phyloP scores from a whole-genome alignment of 2,329 filamentous ascomycete genomes.

The Apiospora koreana region DNA sequence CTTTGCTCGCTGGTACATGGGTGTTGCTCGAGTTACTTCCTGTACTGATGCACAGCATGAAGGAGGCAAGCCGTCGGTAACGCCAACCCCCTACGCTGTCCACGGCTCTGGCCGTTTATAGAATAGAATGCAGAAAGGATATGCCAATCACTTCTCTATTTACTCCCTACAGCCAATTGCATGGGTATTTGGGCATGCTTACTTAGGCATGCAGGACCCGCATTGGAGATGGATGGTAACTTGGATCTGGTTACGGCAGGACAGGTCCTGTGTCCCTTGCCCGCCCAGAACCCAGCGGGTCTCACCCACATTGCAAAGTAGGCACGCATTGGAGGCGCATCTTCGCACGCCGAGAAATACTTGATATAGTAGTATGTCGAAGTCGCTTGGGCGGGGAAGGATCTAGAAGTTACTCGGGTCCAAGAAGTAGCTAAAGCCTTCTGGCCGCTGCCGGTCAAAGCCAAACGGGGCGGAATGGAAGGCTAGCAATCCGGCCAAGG shows the following conservation, averaged over 20 bases:
- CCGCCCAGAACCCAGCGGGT: neutral
- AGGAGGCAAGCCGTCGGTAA: neutral
- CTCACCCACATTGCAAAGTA: neutral
- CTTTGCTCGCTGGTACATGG: no score
- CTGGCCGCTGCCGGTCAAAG: neutral
- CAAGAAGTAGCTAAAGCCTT: neutral
- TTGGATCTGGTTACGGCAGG: no score
- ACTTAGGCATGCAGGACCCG: neutral
- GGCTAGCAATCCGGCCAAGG: neutral
- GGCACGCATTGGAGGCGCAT: neutral
- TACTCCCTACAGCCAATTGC: neutral
- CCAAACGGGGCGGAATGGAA: neutral
- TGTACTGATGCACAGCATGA: no score
- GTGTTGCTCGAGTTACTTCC: neutral
- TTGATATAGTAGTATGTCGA: neutral
- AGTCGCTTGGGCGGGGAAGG: neutral
- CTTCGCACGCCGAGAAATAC: neutral
- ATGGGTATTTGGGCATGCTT: neutral
- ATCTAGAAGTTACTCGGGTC: neutral
- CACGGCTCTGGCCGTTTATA: no score
- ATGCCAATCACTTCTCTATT: neutral
- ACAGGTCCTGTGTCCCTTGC: no score
- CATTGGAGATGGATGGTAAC: neutral
- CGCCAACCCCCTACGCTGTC: no score
- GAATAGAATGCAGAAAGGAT: neutral